Evolutionary conservation across 1,284 basidiomycete species (phyloP), one percentile per base, ranked within the genome.

Genomic region (Ganoderma boninense): DNA sequence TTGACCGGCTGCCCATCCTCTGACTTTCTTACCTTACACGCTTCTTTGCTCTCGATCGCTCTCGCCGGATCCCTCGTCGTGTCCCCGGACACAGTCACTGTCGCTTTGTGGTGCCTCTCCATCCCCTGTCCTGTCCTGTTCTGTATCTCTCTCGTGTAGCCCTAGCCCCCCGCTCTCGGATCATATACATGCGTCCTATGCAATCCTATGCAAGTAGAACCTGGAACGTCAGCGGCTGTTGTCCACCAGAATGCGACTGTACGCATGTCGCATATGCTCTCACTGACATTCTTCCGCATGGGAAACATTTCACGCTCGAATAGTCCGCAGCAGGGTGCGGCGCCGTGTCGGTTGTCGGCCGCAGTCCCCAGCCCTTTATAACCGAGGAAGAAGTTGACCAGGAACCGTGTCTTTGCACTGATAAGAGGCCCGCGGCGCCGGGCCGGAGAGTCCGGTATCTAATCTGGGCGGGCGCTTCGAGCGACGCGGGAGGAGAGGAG

Each of bases 21-120:
- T 64, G 70, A 71, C 67, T 65, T 69, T 71, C 57, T 54, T 71
- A 73, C 61, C 44, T 40, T 71, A 70, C 66, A 6, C 32, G 14
- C 18, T 62, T 59, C 29, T n/a, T 16, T 61, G 35, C 35, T 43
- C 14, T 61, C 8, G 11, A 26, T 29, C 13, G 40, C 59, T 40
- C 40, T 40, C 38, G 29, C 29, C 29, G 23, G n/a, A 16, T 23
- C 13, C 35, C 23, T 23, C 59, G 3, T 26, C 4, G 35, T 43
- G 20, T 40, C 40, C 7, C 10, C 42, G 42, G 29, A 32, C 4
- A 32, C 23, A 13, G 29, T 64, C 59, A n/a, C 35, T 26, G 10
- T 61, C 40, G 40, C n/a, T 23, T 61, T 26, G 59, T 38, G 42
- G 57, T 62, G n/a, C n/a, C 32, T 69, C 43, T 69, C 43, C 62